Evolutionary conservation across 495 filamentous ascomycete genomes (phyloP), one percentile per base, ranked within the genome.

Genomic region (Lindgomyces ingoldianus): DNA sequence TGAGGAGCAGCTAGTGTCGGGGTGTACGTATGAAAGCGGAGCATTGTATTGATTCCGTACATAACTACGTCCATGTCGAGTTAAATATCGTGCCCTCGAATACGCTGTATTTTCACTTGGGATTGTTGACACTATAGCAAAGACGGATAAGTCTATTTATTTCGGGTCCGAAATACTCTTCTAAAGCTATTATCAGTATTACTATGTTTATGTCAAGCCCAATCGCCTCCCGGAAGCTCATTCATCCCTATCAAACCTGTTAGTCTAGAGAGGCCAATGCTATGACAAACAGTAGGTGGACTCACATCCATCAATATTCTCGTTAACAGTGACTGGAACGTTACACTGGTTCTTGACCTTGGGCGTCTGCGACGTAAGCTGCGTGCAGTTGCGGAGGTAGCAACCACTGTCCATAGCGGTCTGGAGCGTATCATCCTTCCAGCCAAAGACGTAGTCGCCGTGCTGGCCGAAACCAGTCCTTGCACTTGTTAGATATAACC

Each of bases 371-470:
- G n/a, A 18, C 4, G 49, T 58, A 42, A 59, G n/a, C 8, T 30
- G 14, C 8, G 62, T 21, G 22, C 54, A 55, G 19, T 58, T 52
- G 2, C 62, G 52, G 8, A 65, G 22, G 26, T 65, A 65, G 25
- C 62, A 65, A 8, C 42, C 48, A 1, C 33, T 26, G 42, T 78
- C 72, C 68, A 78, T 70, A 16, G 76, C 76, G 10, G 69, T 69
- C 59, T 76, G 77, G 4, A 82, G 72, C 1, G 78, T 73, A 16
- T 80, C 74, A 25, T 72, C 60, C 29, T 64, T 57, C 60, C 60
- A 64, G 36, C 60, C 60, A 22, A 64, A 64, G 6, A 64, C 60
- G 26, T 64, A 67, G 48, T 86, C 84, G 42, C 84, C 84, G 71
- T 81, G 64, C 24, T 62, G 54, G 19, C 57, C 57, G 41, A 36